These are phyloP conservation scores for Skeletonema tropicum DNA, from an alignment of 108 stramenopile species.

Conservation along the genomic window DNA sequence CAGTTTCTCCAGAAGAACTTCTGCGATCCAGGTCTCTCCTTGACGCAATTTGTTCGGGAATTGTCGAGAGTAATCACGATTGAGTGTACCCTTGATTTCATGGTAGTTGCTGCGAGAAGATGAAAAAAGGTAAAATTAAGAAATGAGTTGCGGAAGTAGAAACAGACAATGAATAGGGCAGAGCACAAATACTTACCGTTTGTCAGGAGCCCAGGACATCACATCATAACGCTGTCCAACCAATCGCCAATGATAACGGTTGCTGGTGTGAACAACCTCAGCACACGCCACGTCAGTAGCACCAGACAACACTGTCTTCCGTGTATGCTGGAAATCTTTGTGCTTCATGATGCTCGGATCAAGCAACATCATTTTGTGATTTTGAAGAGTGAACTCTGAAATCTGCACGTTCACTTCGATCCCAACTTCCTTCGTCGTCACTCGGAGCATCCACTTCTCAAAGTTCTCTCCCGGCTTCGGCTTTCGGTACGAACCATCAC, in stretches of 20 bases:
- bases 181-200: conserved; percentile 16
- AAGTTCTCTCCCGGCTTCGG: conserved; percentile 86
- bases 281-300: conserved; percentile 92
- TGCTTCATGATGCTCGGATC: conserved; percentile 90
- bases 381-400: conserved; percentile 97
- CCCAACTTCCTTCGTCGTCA: conserved; percentile 96
- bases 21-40: conserved; percentile 91
- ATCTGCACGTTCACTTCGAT: conserved; percentile 97
- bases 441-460: conserved; percentile 97
- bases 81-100: conserved; percentile 71
- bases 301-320: conserved; percentile 61
- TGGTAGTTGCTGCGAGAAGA: conserved; percentile 66
- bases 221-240: conserved; percentile 97
- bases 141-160: not conserved
- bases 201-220: conserved; percentile 91
- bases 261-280: conserved; percentile 95
- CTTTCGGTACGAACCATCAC: conserved; percentile 83
- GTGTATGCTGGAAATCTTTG: conserved; percentile 81
- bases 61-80: conserved; percentile 73
- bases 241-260: conserved; percentile 95
- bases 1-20: conserved; percentile 86
- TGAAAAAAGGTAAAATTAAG: not conserved
- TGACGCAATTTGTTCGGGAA: conserved; percentile 73
- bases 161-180: not conserved
- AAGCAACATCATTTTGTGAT: conserved; percentile 96